phyloP scores from a whole-genome alignment of 1,284 basidiomycete species.

The Ceratobasidium sp. region DNA sequence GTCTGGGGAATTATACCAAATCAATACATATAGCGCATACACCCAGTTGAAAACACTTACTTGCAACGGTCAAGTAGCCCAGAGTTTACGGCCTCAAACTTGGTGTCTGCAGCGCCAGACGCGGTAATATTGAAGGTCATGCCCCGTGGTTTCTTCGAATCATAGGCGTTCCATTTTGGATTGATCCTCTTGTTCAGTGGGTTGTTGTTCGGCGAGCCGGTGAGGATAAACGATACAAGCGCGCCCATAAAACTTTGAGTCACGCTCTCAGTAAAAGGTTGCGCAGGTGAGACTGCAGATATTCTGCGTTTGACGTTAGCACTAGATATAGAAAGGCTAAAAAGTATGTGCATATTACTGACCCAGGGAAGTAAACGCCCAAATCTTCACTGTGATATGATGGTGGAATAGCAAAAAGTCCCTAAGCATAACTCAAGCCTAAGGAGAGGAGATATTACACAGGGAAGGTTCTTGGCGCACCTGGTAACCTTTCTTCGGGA shows the following conservation, averaged over 20 bases:
- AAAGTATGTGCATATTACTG: not conserved
- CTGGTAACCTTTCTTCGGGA: constrained; percentile 17
- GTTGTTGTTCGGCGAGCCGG: constrained; percentile 30
- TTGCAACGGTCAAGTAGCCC: constrained; percentile 16
- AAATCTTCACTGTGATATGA: constrained; percentile 20
- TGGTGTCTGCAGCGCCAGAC: constrained; percentile 11
- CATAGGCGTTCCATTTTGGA: constrained; percentile 13
- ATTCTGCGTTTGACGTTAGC: not conserved
- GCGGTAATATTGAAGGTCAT: constrained; percentile 21
- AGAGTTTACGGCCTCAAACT: constrained; percentile 7
- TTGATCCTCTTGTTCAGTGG: constrained; percentile 24
- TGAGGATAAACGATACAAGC: constrained; percentile 32
- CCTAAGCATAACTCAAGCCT: not conserved
- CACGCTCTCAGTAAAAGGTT: constrained; percentile 25
- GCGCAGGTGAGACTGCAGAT: not conserved
- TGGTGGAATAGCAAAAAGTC: constrained; percentile 26
- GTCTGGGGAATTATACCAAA: not conserved
- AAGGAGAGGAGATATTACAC: not conserved
- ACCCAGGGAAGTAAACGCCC: constrained; percentile 36
- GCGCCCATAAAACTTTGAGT: constrained; percentile 35
- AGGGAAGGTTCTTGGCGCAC: not conserved
- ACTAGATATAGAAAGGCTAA: not conserved
- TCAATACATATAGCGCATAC: not conserved
- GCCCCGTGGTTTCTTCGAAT: constrained; percentile 1
- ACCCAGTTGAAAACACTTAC: constrained; percentile 5